Evolutionary conservation across 345 rosid species (phyloP).

Genomic region (Hibiscus trionum): DNA sequence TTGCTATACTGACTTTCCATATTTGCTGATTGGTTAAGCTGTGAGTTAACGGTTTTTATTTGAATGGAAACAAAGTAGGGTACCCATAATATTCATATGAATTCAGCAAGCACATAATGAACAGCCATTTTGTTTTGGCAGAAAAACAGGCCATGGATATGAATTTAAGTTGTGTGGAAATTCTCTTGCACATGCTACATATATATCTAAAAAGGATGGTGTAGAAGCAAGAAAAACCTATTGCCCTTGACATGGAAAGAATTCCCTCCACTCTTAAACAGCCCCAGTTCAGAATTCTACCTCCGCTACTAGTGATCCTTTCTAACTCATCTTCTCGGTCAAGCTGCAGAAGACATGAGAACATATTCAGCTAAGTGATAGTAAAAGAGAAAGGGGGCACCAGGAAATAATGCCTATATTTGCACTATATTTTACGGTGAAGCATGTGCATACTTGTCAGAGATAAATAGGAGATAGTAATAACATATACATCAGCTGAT

Average conservation of each 20-base stretch:
- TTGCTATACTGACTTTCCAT: neutral
- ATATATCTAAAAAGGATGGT: neutral
- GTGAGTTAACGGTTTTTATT: neutral
- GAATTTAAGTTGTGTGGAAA: neutral
- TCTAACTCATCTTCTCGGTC: constrained; percentile 45
- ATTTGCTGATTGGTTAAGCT: neutral
- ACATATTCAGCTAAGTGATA: neutral
- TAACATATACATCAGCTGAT: too few relatives aligned
- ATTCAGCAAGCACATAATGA: neutral
- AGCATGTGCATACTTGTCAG: too few relatives aligned
- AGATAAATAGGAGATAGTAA: too few relatives aligned
- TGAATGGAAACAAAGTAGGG: neutral
- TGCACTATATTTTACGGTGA: too few relatives aligned
- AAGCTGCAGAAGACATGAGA: constrained; percentile 30
- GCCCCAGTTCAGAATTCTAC: constrained; percentile 55
- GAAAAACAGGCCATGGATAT: neutral
- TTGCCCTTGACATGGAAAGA: constrained; percentile 68
- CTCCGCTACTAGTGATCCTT: constrained; percentile 50
- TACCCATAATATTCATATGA: neutral
- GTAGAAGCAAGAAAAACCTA: constrained; percentile 34
- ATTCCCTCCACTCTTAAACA: constrained; percentile 62
- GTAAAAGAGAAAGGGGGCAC: neutral
- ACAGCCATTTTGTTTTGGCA: neutral
- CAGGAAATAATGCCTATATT: too few relatives aligned
- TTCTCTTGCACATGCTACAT: neutral